Evolutionary conservation across 192 early-diverging fungal genomes (phyloP), one percentile per base, ranked within the genome.

Genomic region (Jimgerdemannia flammicorona): DNA sequence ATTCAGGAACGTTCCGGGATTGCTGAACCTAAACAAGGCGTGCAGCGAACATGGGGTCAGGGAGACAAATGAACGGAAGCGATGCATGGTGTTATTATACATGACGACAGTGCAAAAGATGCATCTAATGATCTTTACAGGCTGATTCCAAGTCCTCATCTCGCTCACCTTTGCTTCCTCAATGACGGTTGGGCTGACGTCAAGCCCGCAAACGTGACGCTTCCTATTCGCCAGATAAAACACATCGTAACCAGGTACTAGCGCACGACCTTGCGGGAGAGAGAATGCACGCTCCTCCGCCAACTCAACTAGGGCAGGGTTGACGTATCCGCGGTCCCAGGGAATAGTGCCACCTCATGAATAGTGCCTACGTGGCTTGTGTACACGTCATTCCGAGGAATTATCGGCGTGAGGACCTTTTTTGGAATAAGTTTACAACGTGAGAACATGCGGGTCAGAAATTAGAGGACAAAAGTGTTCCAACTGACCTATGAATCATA

Each of bases 161-260:
- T n/a, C 79, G 84, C 43, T 9, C 10, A 49, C 54, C 49, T 54
- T 54, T 85, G 85, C 83, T 81, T 88, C 69, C 54, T 87, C 85
- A 43, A 94, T 85, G 42, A 88, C 91, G n/a, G 87, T 87, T 69
- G 84, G 80, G 72, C 88, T 90, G 64, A 93, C 75, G 73, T 95
- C 94, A 43, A 93, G 74, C 10, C 94, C 94, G 43, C 85, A 82
- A 67, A 90, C 89, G 75, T 86, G 85, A 40, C 87, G 84, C 39
- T 81, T 72, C 39, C 86, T 80, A n/a, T 82, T 85, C 6, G 91
- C 90, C 17, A 95, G 81, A 72, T 84, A 91, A 80, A 92, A 82
- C 42, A 93, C 92, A 75, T 97, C 95, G 75, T 93, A 91, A 39
- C 89, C 90, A 8, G 90, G 90, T 44, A 91, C 88, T n/a, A 91